phyloP scores from a whole-genome alignment of 2,329 filamentous ascomycete genomes.

The Fusarium tricinctum region DNA sequence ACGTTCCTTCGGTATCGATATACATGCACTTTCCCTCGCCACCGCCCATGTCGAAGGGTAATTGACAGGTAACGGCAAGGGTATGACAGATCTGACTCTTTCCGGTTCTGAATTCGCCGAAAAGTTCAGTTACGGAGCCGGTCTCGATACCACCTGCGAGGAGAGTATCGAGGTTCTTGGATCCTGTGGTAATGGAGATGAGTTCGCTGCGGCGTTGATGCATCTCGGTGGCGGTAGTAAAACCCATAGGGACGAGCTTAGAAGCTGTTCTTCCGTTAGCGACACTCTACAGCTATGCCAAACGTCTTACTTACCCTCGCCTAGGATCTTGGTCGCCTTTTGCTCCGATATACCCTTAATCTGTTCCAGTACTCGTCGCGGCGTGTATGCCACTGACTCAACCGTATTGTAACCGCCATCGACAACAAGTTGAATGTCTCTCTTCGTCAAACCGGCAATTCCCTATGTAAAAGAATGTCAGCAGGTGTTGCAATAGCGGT shows the following conservation, averaged over 20 bases:
- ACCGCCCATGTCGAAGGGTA: constrained; percentile 98
- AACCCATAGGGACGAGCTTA: constrained; percentile 98
- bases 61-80: constrained; percentile 95
- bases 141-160: constrained; percentile 96
- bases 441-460: constrained; percentile 88
- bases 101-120: constrained; percentile 97
- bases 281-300: background rate
- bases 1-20: constrained; percentile 98
- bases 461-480: constrained; percentile 68
- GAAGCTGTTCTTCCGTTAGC: constrained; percentile 72
- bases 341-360: constrained; percentile 99
- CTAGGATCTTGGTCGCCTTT: constrained; percentile 91
- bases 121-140: constrained; percentile 97
- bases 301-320: constrained; percentile 74
- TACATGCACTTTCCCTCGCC: constrained; percentile 99
- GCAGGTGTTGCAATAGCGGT: background rate
- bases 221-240: constrained; percentile 99
- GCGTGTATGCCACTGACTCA: constrained; percentile 93
- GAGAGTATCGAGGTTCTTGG: constrained; percentile 95
- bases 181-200: constrained; percentile 97
- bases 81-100: constrained; percentile 99
- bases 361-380: constrained; percentile 86
- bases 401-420: constrained; percentile 97
- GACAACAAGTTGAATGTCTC: constrained; percentile 92
- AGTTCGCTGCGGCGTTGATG: constrained; percentile 95